Base-by-base conservation (phyloP, 805 yeast genomes). In the Candida vartiovaarae region DNA sequence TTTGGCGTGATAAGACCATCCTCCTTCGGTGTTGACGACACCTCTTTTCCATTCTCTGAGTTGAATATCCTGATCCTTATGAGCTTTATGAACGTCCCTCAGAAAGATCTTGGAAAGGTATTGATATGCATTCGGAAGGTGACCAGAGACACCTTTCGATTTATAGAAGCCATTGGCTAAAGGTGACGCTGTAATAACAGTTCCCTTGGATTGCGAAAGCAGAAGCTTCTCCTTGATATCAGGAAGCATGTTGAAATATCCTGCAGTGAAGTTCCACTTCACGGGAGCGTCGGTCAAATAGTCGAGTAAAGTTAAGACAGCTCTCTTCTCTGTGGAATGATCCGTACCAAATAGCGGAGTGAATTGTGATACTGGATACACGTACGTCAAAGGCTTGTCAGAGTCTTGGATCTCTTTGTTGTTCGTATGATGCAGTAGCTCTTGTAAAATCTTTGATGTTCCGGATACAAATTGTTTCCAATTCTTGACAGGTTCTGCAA, bases 1-100 rank as follows among this genome's bases (percentile, higher is more conserved):
- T 60, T 93, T 93, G 10, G 99, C 98, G 59, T 93, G 99, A 62
- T 93, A 93, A 0, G 97, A 86, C 98, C 99, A 91, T 1, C 99
- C 99, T 28, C 70, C 74, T 1, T 80, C 75, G 6, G 84, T 75
- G 57, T 88, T 87, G 3, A 88, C 95, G 3, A 79, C 68, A 1
- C 99, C 99, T 39, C 76, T 78, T 56, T 76, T 74, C 99, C 99
- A 93, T 62, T 91, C 98, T 44, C 71, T 71, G 32, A 93, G 66
- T 20, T 66, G 62, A 29, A 91, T 79, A 32, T 67, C 52, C 3
- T 66, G 45, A 15, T 68, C 65, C 53, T 70, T 74, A 2, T 72
- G 68, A 29, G 63, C 54, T 8, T 52, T 46, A 24, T 63, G 60
- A 7, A 82, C 77, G 24, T 71, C 74, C 51, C 73, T 66, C 34